Evolutionary conservation across 805 yeast genomes (phyloP), one percentile per base, ranked within the genome.

Genomic region (Sungouiozyma intestinalis): DNA sequence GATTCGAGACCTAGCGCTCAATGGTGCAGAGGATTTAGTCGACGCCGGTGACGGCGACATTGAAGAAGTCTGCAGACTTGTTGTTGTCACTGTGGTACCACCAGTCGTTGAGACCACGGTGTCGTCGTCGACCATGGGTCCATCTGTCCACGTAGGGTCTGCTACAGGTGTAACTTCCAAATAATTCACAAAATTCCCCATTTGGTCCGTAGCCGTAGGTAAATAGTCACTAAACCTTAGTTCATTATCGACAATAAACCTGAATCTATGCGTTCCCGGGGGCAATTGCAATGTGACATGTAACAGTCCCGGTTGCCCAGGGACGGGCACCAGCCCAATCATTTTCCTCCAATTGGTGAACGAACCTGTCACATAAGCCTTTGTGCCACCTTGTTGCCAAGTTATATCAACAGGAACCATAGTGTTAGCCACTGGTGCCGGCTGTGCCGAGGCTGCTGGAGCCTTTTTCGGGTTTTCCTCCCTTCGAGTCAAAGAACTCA

Each of bases 281-380:
- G 95, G 95, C 38, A 85, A 65, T 34, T 85, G 84, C 39, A 85
- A 67, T 40, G 83, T 81, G 19, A 85, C 81, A 36, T 77, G 69
- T 53, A 81, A 80, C 2, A 57, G 33, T 9, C 60, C 60, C 4
- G 62, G 63, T 24, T 59, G 60, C 24, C 55, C 58, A 4, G 58
- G 51, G 13, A 63, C 64, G 8, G 67, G 64, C 24, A 72, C 72
- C 53, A 92, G 67, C 33, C 94, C 94, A 56, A 90, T 88, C 97
- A 92, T 90, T 64, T 88, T 90, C 51, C 96, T 72, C 97, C 98
- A 92, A 3, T 95, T 96, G 0, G 98, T 92, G 64, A 90, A 90
- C 1, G 97, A 84, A 39, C 98, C 98, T 31, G 97, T 92, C 13
- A 90, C 95, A 60, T 87, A 92, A 2, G 92, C 97, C 54, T 84